Conservation (phyloP, 202 grass and related monocot genomes). For the Setaria italica region DNA sequence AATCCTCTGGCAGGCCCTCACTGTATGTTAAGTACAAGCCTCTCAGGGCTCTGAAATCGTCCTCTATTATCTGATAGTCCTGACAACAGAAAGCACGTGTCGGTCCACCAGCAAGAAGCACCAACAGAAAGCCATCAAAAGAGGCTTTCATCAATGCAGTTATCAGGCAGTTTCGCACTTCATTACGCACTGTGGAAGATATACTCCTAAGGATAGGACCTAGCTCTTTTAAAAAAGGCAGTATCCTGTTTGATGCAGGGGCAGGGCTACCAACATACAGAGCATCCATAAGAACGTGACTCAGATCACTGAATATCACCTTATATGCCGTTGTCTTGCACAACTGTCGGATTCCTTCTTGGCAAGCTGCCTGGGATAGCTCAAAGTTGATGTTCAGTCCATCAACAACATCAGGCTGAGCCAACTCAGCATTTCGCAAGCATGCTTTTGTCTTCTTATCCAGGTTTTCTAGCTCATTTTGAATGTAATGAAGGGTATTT, state of each 20-base stretch:
- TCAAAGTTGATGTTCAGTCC: slow-evolving; percentile 70
- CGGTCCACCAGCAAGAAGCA: slow-evolving; percentile 85
- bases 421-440: slow-evolving; percentile 54
- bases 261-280: slow-evolving; percentile 66
- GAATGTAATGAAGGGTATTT: slow-evolving; percentile 79
- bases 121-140: slow-evolving; percentile 89
- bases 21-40: slow-evolving; percentile 77
- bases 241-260: slow-evolving; percentile 69
- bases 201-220: slow-evolving; percentile 66
- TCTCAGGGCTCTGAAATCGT: slow-evolving; percentile 77
- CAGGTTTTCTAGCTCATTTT: slow-evolving; percentile 66
- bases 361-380: slow-evolving; percentile 55
- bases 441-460: slow-evolving; percentile 65
- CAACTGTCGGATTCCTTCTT: slow-evolving; percentile 74
- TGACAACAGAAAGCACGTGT: slow-evolving; percentile 64
- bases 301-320: slow-evolving; percentile 79
- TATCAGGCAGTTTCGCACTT: slow-evolving; percentile 58
- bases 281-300: slow-evolving; percentile 69
- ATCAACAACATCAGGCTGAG: slow-evolving; percentile 53
- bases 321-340: slow-evolving; percentile 82
- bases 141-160: slow-evolving; percentile 83
- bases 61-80: slow-evolving; percentile 71
- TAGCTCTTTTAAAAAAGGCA: slow-evolving; percentile 79
- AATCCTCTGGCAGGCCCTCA: slow-evolving; percentile 71
- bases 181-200: slow-evolving; percentile 56